Evolutionary conservation across 192 early-diverging fungal species (phyloP), one percentile per base, ranked within the genome.

Genomic region (Kappamyces sp.): DNA sequence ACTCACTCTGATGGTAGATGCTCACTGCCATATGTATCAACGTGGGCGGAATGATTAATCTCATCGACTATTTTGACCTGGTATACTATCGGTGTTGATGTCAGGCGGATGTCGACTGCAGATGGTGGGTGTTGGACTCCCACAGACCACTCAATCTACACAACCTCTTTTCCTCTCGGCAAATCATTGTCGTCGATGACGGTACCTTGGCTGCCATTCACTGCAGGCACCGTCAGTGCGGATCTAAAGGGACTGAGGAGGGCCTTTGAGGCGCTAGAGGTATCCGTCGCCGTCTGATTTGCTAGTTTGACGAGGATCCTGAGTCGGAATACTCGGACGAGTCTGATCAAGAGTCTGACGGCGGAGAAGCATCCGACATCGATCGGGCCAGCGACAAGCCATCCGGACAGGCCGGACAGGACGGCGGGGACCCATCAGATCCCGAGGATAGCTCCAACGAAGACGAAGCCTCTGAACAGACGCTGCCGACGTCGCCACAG

Each of bases 81-180:
- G 23, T 23, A 23, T 0, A 23, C 23, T 23, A 23, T 23, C 23
- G 23, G 23, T 23, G 23, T 23, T 90, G 23, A 65, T 74, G 36
- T 70, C 73, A 38, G 66, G 82, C 4, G 77, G 90, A 31, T 83
- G 74, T 0, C 73, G 95, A 23, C 23, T 23, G 23, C 23, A 23
- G 23, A 23, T 23, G 23, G 3, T 82, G 92, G 57, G 75, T 97
- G 2, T 72, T 93, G 46, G 94, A 97, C 58, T 90, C 86, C 50
- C 93, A 91, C 60, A 71, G 94, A 46, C 94, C 94, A 13, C 74
- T 90, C 33, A 87, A 93, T 58, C 77, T 97, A 13, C 83, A 87
- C 40, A 92, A 90, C 57, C 64, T 94, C 8, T 91, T 82, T 59
- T 77, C 79, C 64, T 75, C 40, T 10, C 57, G 13, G 35, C 49